A percentile compares a stretch with the other conserved stretches of the same genome.
Evolutionary conservation across 768 basidiomycete genomes (phyloP).

Genomic region (Lactifluus hygrophoroides): DNA sequence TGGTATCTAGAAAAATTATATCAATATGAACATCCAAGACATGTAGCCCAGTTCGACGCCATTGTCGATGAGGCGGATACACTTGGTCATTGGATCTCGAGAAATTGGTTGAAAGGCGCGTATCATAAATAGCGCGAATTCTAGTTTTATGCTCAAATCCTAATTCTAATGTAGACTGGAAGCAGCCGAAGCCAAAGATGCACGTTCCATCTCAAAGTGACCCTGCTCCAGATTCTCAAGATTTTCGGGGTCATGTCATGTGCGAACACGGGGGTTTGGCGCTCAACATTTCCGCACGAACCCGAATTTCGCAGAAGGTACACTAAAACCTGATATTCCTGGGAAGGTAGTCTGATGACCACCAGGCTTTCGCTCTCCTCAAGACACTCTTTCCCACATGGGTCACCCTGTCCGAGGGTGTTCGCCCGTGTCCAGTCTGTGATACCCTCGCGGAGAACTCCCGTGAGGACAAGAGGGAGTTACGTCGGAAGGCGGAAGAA

Average conservation of each 20-base stretch:
- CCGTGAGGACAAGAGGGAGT: slow-evolving; percentile 52
- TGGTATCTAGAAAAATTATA: slow-evolving; percentile 53
- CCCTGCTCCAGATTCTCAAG: slow-evolving; percentile 54
- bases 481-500: slow-evolving; percentile 60
- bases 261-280: slow-evolving; percentile 67
- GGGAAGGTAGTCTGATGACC: background rate
- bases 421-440: slow-evolving; percentile 57
- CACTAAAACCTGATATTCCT: slow-evolving; percentile 12
- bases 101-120: slow-evolving; percentile 67
- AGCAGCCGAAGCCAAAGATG: slow-evolving; percentile 64
- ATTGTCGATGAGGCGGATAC: slow-evolving; percentile 37
- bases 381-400: slow-evolving; percentile 55
- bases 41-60: slow-evolving; percentile 52
- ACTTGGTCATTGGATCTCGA: slow-evolving; percentile 64
- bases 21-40: slow-evolving; percentile 53
- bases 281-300: slow-evolving; percentile 45
- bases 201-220: slow-evolving; percentile 50
- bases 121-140: background rate
- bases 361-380: slow-evolving; percentile 50
- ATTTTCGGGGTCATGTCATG: slow-evolving; percentile 49
- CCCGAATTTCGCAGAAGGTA: slow-evolving; percentile 56
- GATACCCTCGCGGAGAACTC: slow-evolving; percentile 44
- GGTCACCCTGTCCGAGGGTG: slow-evolving; percentile 43
- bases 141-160: background rate
- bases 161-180: slow-evolving; percentile 52